A percentile compares a stretch with the other conserved stretches of the same genome.
phyloP scores from a whole-genome alignment of 495 filamentous ascomycete genomes.

The Chaetomium tenue region DNA sequence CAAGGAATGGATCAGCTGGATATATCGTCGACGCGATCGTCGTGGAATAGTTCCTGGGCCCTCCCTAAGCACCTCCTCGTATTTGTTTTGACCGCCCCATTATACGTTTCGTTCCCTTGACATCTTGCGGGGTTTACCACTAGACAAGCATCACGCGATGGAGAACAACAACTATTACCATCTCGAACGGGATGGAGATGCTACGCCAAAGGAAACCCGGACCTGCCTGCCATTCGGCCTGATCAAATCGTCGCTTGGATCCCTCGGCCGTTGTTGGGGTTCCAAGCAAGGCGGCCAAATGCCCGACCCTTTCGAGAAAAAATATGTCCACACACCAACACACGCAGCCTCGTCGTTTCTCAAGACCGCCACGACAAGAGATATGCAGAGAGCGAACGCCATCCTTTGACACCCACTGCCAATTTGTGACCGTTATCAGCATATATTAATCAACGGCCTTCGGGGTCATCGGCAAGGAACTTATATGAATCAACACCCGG shows the following conservation, averaged over 20 bases:
- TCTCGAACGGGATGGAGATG: slow-evolving; percentile 5
- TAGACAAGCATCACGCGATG: slow-evolving; percentile 11
- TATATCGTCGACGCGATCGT: neutral
- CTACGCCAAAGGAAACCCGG: neutral
- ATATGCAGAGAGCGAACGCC: slow-evolving; percentile 41
- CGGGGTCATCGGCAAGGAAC: neutral
- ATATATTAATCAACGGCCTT: neutral
- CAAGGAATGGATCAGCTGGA: slow-evolving; percentile 2
- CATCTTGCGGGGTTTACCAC: neutral
- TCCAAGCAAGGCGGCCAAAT: slow-evolving; percentile 4
- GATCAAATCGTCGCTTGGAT: slow-evolving; percentile 20
- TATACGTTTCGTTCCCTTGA: neutral
- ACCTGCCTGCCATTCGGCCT: slow-evolving; percentile 26
- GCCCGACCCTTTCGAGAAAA: slow-evolving; percentile 23
- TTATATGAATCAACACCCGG: neutral
- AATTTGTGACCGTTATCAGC: neutral
- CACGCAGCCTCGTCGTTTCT: slow-evolving; percentile 46
- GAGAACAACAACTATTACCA: slow-evolving; percentile 6
- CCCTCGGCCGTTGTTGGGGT: slow-evolving; percentile 19
- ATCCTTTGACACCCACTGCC: slow-evolving; percentile 27
- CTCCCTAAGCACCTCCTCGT: neutral
- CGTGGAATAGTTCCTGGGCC: too few relatives aligned
- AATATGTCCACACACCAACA: slow-evolving; percentile 40
- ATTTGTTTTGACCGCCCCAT: neutral
- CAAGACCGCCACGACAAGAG: slow-evolving; percentile 40